These are phyloP conservation scores for Cinchona pubescens DNA, from an alignment of 257 asterid species.

Conservation along the genomic window DNA sequence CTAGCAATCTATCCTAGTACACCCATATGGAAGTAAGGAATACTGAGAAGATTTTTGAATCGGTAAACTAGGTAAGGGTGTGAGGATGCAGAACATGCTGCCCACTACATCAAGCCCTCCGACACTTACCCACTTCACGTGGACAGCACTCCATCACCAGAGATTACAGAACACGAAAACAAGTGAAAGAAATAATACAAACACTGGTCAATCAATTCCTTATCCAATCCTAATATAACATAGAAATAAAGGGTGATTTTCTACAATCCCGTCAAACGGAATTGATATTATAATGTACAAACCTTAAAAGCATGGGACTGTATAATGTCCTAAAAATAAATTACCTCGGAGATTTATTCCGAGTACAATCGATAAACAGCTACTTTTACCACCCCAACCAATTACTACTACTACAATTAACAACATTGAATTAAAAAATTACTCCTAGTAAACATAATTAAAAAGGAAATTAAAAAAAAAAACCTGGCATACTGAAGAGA, in stretches of 20 bases:
- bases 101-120: no score
- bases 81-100: no score
- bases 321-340: neutral
- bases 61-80: neutral
- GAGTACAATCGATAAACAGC: neutral
- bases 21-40: neutral
- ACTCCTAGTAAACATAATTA: neutral
- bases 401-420: neutral
- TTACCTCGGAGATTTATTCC: neutral
- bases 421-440: neutral
- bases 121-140: no score
- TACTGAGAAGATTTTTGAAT: neutral
- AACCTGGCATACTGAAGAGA: slow-evolving; percentile 95
- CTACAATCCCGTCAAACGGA: no score
- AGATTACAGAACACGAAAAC: neutral
- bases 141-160: neutral
- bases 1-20: neutral
- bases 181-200: neutral
- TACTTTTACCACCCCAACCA: neutral
- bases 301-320: no score
- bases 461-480: slow-evolving; percentile 8
- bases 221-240: no score
- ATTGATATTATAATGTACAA: no score
- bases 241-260: no score
- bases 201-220: neutral